phyloP scores from a whole-genome alignment of 1,284 basidiomycete genomes.

The Malassezia sympodialis region DNA sequence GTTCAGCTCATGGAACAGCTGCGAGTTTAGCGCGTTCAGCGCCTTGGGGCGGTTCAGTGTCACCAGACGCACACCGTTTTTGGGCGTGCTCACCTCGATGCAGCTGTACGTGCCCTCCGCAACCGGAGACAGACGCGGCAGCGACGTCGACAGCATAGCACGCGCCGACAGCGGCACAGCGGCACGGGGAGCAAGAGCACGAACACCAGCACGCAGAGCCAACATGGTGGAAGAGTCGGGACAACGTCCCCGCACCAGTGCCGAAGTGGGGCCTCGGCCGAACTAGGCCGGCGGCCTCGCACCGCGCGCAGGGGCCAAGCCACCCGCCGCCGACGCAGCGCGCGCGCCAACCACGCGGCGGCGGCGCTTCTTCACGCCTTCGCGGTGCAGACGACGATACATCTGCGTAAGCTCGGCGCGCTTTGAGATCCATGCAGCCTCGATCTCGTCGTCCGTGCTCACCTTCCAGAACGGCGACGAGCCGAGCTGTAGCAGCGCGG shows the following conservation, averaged over 20 bases:
- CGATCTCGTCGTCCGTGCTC: slow-evolving; percentile 20
- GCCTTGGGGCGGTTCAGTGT: slow-evolving; percentile 93
- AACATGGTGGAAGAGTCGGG: slow-evolving; percentile 10
- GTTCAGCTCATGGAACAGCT: slow-evolving; percentile 59
- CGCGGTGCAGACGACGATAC: slow-evolving; percentile 35
- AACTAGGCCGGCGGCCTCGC: neutral
- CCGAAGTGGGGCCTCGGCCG: slow-evolving; percentile 1
- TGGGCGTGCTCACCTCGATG: slow-evolving; percentile 65
- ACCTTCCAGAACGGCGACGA: slow-evolving; percentile 21
- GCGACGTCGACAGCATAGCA: slow-evolving; percentile 27
- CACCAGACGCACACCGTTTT: slow-evolving; percentile 70
- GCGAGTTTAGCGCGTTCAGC: slow-evolving; percentile 59
- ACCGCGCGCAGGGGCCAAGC: slow-evolving; percentile 1
- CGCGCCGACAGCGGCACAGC: slow-evolving; percentile 13
- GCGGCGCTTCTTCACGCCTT: slow-evolving; percentile 30
- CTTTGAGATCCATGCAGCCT: slow-evolving; percentile 21
- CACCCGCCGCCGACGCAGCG: slow-evolving; percentile 7
- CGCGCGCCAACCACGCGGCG: slow-evolving; percentile 19
- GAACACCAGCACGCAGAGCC: slow-evolving; percentile 22
- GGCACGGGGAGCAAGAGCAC: slow-evolving; percentile 16
- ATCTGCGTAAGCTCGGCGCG: slow-evolving; percentile 26
- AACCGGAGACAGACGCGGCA: slow-evolving; percentile 23
- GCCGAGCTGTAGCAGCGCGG: slow-evolving; percentile 4
- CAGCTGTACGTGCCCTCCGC: slow-evolving; percentile 52
- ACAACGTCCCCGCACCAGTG: neutral